phyloP scores from a whole-genome alignment of 208 protist genomes.

The Acanthamoeba royreba region DNA sequence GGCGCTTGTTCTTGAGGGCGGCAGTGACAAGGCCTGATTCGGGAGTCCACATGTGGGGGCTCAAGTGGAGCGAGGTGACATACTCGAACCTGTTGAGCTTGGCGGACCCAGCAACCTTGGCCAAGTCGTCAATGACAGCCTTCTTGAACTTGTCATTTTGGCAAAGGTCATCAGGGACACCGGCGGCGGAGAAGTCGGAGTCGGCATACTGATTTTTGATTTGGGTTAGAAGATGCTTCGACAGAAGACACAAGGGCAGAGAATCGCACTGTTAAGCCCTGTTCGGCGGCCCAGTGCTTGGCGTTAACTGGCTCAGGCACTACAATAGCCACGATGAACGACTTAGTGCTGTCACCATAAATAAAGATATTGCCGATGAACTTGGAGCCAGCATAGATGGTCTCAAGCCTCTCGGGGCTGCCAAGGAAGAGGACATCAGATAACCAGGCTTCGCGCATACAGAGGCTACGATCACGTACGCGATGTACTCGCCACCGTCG shows the following conservation, averaged over 20 bases:
- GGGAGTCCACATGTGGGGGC: conserved; percentile 64
- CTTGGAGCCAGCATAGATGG: conserved; percentile 12
- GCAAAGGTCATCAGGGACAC: conserved; percentile 18
- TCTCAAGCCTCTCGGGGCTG: conserved; percentile 49
- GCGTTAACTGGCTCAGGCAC: conserved; percentile 69
- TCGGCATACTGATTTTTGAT: neutral
- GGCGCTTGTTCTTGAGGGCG: conserved; percentile 83
- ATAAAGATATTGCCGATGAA: conserved; percentile 49
- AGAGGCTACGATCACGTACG: neutral
- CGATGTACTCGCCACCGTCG: conserved; percentile 83
- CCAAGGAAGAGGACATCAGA: neutral
- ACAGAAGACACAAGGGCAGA: neutral
- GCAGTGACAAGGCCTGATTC: conserved; percentile 83
- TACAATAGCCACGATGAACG: conserved; percentile 75
- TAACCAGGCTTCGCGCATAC: neutral
- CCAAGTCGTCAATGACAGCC: conserved; percentile 60
- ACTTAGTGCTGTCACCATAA: conserved; percentile 53
- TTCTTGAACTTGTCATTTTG: conserved; percentile 54
- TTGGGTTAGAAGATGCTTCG: neutral
- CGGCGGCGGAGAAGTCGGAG: neutral
- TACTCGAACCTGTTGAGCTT: conserved; percentile 43
- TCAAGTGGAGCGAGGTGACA: neutral
- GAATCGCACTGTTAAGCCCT: neutral
- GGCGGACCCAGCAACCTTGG: neutral
- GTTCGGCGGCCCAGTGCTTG: neutral